Conservation (phyloP, 805 yeast species). For the Starmerella geochares region DNA sequence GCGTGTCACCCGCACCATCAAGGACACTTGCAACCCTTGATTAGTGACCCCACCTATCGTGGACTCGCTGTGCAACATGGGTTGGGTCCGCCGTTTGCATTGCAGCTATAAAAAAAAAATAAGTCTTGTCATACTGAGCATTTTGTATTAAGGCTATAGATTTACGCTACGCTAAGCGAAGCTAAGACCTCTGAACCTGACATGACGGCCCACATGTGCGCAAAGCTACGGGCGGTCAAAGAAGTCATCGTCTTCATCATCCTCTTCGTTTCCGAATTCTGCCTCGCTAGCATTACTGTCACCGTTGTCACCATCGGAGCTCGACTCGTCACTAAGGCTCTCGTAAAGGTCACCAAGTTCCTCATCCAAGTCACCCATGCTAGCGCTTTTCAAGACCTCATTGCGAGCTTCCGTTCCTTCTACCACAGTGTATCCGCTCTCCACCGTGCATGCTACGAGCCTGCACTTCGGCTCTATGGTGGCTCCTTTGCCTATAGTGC, state of each 20-base stretch:
- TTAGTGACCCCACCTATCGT: too few relatives aligned
- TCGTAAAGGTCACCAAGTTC: slow-evolving; percentile 31
- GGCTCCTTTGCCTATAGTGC: slow-evolving; percentile 67
- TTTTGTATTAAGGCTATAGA: background rate
- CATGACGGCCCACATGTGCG: too few relatives aligned
- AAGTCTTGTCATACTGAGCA: too few relatives aligned
- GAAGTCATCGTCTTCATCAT: slow-evolving; percentile 43
- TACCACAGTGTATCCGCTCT: slow-evolving; percentile 61
- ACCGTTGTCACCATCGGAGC: slow-evolving; percentile 26
- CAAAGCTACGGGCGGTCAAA: slow-evolving; percentile 39
- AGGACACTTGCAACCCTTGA: too few relatives aligned
- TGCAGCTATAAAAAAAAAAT: too few relatives aligned
- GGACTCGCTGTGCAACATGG: too few relatives aligned
- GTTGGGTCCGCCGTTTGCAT: too few relatives aligned
- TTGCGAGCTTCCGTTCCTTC: slow-evolving; percentile 35
- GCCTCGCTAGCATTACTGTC: slow-evolving; percentile 39
- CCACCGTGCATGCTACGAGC: slow-evolving; percentile 75
- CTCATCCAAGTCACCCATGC: slow-evolving; percentile 27
- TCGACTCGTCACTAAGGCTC: slow-evolving; percentile 29
- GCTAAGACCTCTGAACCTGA: too few relatives aligned
- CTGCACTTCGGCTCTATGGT: slow-evolving; percentile 53
- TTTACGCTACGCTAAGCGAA: background rate
- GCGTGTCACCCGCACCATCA: too few relatives aligned
- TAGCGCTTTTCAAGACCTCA: slow-evolving; percentile 26
- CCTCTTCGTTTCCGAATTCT: slow-evolving; percentile 36